Conservation (phyloP, 1,284 basidiomycete genomes). For the Cryptococcus maquisensis region DNA sequence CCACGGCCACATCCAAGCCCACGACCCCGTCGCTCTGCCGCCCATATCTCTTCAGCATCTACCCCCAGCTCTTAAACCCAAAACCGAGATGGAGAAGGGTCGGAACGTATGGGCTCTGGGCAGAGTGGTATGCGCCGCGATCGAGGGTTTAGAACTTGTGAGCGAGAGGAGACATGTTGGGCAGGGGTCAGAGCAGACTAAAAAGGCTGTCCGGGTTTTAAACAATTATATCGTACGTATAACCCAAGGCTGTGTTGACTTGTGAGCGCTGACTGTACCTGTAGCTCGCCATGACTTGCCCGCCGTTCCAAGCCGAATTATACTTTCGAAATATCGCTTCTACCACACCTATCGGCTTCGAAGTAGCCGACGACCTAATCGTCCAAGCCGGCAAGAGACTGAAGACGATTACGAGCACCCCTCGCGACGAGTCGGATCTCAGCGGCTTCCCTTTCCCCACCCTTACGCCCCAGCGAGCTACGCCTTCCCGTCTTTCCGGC, state of each 20-base stretch:
- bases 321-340: conserved; percentile 31
- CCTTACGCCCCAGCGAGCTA: background rate
- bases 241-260: no score
- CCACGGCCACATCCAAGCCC: conserved; percentile 41
- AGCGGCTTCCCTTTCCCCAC: conserved; percentile 6
- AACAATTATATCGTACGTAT: conserved; percentile 41
- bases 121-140: conserved; percentile 19
- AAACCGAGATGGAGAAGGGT: conserved; percentile 37
- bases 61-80: conserved; percentile 24
- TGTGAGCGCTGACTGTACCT: no score
- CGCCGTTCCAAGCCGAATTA: conserved; percentile 16
- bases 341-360: conserved; percentile 23
- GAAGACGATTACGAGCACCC: conserved; percentile 27
- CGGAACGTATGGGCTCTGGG: conserved; percentile 40
- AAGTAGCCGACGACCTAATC: conserved; percentile 35
- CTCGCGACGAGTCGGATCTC: conserved; percentile 7
- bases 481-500: background rate
- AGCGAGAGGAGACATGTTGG: background rate
- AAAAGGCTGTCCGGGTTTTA: conserved; percentile 24
- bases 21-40: conserved; percentile 39
- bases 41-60: conserved; percentile 33
- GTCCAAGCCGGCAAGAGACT: conserved; percentile 34
- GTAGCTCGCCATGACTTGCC: conserved; percentile 31
- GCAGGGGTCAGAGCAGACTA: conserved; percentile 5
- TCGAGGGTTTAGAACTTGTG: conserved; percentile 21